A percentile compares a stretch with the other conserved stretches of the same genome.
These are phyloP conservation scores for Neurospora hispaniola DNA, from an alignment of 495 filamentous ascomycete genomes.

Conservation along the genomic window DNA sequence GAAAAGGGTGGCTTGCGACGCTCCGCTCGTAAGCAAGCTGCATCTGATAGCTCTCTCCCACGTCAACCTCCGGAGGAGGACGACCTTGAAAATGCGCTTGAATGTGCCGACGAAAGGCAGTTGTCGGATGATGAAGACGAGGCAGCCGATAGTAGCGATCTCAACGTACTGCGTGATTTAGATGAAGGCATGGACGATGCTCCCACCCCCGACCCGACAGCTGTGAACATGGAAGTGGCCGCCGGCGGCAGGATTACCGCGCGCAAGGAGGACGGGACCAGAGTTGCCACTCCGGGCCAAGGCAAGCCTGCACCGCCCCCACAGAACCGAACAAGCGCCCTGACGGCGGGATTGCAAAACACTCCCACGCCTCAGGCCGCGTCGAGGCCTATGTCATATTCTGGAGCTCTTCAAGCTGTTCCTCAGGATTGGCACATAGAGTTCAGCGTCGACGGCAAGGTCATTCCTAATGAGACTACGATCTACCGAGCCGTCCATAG, in stretches of 20 bases:
- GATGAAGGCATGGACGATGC: slow-evolving; percentile 78
- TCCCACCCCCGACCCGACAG: slow-evolving; percentile 60
- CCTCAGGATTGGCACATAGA: slow-evolving; percentile 99
- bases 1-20: slow-evolving; percentile 45
- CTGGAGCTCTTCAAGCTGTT: slow-evolving; percentile 62
- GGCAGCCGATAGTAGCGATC: slow-evolving; percentile 51
- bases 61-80: slow-evolving; percentile 45
- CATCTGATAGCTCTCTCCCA: slow-evolving; percentile 33
- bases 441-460: slow-evolving; percentile 78
- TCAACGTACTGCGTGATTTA: slow-evolving; percentile 84
- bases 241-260: slow-evolving; percentile 88
- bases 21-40: slow-evolving; percentile 43
- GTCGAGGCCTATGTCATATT: slow-evolving; percentile 58
- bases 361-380: slow-evolving; percentile 41
- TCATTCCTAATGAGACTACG: slow-evolving; percentile 82
- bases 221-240: slow-evolving; percentile 87
- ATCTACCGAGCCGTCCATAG: slow-evolving; percentile 92
- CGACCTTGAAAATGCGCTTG: slow-evolving; percentile 53
- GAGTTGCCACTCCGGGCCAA: slow-evolving; percentile 77
- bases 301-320: slow-evolving; percentile 24
- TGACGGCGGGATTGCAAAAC: slow-evolving; percentile 38
- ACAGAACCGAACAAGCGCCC: slow-evolving; percentile 31
- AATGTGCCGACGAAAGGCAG: slow-evolving; percentile 90
- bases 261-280: slow-evolving; percentile 90
- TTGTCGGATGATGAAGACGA: slow-evolving; percentile 74